phyloP scores from a whole-genome alignment of 371 early-diverging fungal species.

The Zychaea mexicana region DNA sequence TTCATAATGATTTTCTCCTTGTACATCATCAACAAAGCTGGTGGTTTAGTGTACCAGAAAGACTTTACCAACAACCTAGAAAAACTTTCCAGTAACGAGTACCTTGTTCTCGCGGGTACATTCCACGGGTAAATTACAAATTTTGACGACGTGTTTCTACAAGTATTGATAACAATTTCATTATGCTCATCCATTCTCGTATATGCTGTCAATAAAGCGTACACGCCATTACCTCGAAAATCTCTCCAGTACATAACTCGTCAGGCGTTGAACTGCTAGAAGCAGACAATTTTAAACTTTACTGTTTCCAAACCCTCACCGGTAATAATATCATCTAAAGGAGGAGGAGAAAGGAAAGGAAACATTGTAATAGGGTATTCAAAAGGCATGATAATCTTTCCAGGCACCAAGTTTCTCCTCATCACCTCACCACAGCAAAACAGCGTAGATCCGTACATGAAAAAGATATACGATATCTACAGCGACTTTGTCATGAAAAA shows the following conservation, averaged over 20 bases:
- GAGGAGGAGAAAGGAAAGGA: no score
- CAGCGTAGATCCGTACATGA: conserved; percentile 72
- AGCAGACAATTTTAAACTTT: conserved; percentile 86
- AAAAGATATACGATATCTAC: conserved; percentile 86
- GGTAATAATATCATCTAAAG: conserved; percentile 50
- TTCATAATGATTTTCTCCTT: conserved; percentile 86
- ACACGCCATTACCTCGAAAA: conserved; percentile 94
- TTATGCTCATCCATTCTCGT: not conserved
- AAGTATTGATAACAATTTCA: no score
- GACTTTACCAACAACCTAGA: conserved; percentile 84
- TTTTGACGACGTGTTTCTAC: not conserved
- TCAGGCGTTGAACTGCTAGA: conserved; percentile 92
- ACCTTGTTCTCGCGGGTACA: conserved; percentile 95
- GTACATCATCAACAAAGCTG: conserved; percentile 95
- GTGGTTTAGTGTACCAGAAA: conserved; percentile 93
- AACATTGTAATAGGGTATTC: no score
- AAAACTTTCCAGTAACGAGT: conserved; percentile 91
- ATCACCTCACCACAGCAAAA: conserved; percentile 79
- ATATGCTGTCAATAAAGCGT: conserved; percentile 57
- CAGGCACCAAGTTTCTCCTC: conserved; percentile 94
- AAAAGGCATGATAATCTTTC: not conserved
- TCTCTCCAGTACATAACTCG: conserved; percentile 83
- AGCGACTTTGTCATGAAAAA: conserved; percentile 98
- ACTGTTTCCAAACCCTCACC: conserved; percentile 93
- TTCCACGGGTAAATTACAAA: conserved; percentile 81